Conservation (phyloP, 2,329 filamentous ascomycete species). For the Stromatinia cepivora region DNA sequence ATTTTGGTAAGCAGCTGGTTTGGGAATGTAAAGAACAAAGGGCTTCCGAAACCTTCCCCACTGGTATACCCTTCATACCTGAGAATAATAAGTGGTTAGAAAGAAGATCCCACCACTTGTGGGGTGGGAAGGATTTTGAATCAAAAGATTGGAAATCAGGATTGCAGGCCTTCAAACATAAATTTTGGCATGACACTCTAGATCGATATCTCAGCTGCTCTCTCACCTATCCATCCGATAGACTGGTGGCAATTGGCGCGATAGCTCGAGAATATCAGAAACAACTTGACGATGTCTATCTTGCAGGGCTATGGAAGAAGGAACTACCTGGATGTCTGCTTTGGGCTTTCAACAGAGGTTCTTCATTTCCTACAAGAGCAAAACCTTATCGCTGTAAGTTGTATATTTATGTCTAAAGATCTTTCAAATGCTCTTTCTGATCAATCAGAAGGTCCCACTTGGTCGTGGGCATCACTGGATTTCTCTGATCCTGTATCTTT, state of each 20-base stretch:
- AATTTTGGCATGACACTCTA: background rate
- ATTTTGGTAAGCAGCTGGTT: background rate
- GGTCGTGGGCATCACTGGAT: background rate
- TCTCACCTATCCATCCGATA: background rate
- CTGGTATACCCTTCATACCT: background rate
- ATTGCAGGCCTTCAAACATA: fast-evolving
- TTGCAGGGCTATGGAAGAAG: background rate
- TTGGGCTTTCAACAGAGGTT: fast-evolving
- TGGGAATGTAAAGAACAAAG: background rate
- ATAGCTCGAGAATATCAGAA: background rate
- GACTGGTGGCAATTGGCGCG: background rate
- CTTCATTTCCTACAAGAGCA: no score
- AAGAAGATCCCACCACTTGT: no score
- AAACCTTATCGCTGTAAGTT: background rate
- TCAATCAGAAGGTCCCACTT: background rate
- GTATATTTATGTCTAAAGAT: no score
- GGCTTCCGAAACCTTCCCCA: background rate
- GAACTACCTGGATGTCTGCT: background rate
- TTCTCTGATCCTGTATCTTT: background rate
- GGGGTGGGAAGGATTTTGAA: background rate
- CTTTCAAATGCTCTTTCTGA: background rate
- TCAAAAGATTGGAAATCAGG: background rate
- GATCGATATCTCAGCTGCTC: background rate
- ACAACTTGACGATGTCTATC: background rate
- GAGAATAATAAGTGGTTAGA: no score